Evolutionary conservation across 2,329 filamentous ascomycete genomes (phyloP).

Genomic region (Cryphonectria naterciae): DNA sequence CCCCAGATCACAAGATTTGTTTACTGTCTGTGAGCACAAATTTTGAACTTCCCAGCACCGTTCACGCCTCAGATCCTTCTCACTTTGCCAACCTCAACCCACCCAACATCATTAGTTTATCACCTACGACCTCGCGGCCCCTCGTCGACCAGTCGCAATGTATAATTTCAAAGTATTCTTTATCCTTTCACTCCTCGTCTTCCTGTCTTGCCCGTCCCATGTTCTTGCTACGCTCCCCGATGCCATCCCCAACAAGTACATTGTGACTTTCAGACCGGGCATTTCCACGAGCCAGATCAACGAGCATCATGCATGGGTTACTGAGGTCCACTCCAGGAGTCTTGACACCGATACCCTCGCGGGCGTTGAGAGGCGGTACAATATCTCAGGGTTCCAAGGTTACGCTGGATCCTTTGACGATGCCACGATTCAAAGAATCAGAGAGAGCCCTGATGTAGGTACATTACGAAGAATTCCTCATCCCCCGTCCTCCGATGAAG

Average conservation of each 20-base stretch:
- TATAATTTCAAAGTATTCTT: neutral
- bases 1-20: neutral
- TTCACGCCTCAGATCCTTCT: neutral
- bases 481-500: neutral
- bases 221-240: neutral
- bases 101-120: neutral
- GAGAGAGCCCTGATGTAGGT: conserved; percentile 19
- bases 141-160: neutral
- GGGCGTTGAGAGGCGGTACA: conserved; percentile 23
- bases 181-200: neutral
- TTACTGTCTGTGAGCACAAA: neutral
- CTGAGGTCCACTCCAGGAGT: conserved; percentile 9
- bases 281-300: neutral
- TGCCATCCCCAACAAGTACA: neutral
- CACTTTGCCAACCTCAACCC: neutral
- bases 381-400: conserved; percentile 21
- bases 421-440: conserved; percentile 23
- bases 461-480: no score
- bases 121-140: neutral
- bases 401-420: conserved; percentile 22
- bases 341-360: conserved; percentile 8
- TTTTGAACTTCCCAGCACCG: neutral
- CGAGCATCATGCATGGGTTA: neutral
- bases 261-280: neutral
- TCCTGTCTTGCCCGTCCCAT: neutral